Evolutionary conservation across 2,329 filamentous ascomycete species (phyloP).

Genomic region (Pestalotiopsis fici): DNA sequence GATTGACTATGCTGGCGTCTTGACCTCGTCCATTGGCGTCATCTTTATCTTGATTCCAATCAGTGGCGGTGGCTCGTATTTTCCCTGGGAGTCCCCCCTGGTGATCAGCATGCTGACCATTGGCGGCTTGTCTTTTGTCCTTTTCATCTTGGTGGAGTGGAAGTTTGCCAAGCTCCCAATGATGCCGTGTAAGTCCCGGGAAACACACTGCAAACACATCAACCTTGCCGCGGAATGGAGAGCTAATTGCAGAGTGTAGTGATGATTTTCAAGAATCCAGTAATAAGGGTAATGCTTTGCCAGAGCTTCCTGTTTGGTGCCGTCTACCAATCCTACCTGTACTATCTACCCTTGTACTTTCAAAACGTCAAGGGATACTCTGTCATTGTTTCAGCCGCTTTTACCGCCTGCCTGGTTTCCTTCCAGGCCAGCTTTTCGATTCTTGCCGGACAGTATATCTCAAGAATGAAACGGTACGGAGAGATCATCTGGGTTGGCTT

Average conservation of each 20-base stretch:
- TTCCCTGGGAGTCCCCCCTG: constrained; percentile 56
- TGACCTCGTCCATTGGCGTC: constrained; percentile 55
- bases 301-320: constrained; percentile 63
- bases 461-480: constrained; percentile 56
- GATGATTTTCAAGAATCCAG: constrained; percentile 53
- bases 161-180: constrained; percentile 57
- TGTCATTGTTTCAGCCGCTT: constrained; percentile 46
- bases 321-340: constrained; percentile 60
- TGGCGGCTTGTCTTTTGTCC: constrained; percentile 43
- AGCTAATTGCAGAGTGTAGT: constrained; percentile 28
- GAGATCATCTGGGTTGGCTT: constrained; percentile 54
- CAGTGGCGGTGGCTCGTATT: constrained; percentile 57
- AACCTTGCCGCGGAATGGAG: background rate
- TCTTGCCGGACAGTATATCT: constrained; percentile 58
- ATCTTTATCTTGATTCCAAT: constrained; percentile 65
- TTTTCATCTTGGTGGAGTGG: constrained; percentile 57
- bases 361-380: constrained; percentile 50
- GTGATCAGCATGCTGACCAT: constrained; percentile 60
- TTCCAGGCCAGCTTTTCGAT: constrained; percentile 47
- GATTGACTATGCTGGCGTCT: constrained; percentile 60
- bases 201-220: no score
- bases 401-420: constrained; percentile 50
- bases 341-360: constrained; percentile 63
- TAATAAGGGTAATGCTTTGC: constrained; percentile 54
- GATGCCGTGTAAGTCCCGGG: constrained; percentile 45